phyloP scores from a whole-genome alignment of 192 early-diverging fungal species.

The Entomortierella parvispora region DNA sequence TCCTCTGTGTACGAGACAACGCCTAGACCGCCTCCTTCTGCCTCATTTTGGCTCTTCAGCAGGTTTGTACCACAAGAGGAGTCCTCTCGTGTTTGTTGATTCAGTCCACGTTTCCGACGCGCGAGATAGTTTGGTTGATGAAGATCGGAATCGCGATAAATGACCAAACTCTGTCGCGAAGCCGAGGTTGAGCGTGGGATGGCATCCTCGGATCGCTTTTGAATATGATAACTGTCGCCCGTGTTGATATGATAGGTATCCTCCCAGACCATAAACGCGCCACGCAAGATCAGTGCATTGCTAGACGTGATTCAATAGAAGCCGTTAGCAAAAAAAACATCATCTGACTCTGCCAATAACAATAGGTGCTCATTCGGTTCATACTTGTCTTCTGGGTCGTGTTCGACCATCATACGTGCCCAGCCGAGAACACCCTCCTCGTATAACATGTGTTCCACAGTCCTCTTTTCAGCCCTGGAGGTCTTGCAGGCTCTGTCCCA shows the following conservation, averaged over 20 bases:
- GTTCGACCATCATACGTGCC: conserved; percentile 61
- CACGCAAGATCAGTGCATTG: conserved; percentile 63
- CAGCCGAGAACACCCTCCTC: conserved; percentile 63
- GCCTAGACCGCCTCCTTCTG: too few species aligned
- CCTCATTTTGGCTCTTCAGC: background rate
- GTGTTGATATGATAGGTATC: conserved; percentile 71
- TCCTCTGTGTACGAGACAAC: background rate
- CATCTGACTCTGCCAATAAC: background rate
- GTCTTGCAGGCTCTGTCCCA: conserved; percentile 33
- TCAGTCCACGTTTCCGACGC: conserved; percentile 27
- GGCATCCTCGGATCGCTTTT: conserved; percentile 65
- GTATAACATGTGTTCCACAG: conserved; percentile 49
- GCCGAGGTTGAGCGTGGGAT: conserved; percentile 37
- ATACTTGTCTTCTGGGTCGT: conserved; percentile 35
- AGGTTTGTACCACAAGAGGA: conserved; percentile 14
- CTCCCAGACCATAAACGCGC: conserved; percentile 61
- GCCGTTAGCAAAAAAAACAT: background rate
- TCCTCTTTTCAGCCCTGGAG: conserved; percentile 23
- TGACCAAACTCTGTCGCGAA: conserved; percentile 53
- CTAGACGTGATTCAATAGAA: conserved; percentile 11
- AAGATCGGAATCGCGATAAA: conserved; percentile 73
- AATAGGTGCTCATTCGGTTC: conserved; percentile 1
- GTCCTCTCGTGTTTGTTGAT: conserved; percentile 2
- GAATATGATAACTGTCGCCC: conserved; percentile 59
- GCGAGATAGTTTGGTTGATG: conserved; percentile 23